Evolutionary conservation across 805 yeast species (phyloP).

Genomic region (Saccharomycopsis javanensis): DNA sequence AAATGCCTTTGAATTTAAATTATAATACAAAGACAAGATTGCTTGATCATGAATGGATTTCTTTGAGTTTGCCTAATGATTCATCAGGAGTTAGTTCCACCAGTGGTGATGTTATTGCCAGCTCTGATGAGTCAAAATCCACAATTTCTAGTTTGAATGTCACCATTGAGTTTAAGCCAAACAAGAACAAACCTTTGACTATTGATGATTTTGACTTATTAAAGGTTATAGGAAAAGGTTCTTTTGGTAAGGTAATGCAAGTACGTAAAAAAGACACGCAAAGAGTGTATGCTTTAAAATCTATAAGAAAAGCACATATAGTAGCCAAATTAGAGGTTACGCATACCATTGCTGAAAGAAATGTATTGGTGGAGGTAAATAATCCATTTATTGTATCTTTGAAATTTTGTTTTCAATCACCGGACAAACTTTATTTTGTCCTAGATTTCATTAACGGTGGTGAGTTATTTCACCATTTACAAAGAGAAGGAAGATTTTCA

Average conservation of each 20-base stretch:
- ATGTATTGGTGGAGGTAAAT: conserved; percentile 84
- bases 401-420: conserved; percentile 93
- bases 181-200: conserved; percentile 55
- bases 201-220: conserved; percentile 89
- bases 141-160: conserved; percentile 45
- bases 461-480: conserved; percentile 88
- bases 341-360: conserved; percentile 92
- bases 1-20: conserved; percentile 47
- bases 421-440: conserved; percentile 87
- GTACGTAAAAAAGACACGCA: conserved; percentile 92
- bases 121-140: background rate
- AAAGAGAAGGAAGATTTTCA: conserved; percentile 70
- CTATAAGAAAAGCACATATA: conserved; percentile 87
- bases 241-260: conserved; percentile 98
- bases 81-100: background rate
- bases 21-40: conserved; percentile 45
- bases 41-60: conserved; percentile 54
- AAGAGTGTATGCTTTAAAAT: conserved; percentile 89
- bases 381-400: conserved; percentile 95
- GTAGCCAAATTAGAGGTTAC: conserved; percentile 91
- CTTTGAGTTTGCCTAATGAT: conserved; percentile 22
- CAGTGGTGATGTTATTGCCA: background rate
- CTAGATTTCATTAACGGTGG: conserved; percentile 95
- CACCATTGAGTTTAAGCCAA: conserved; percentile 61
- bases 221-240: conserved; percentile 95